Evolutionary conservation across 2,329 filamentous ascomycete genomes (phyloP).

Genomic region (Pseudogymnoascus sp.): DNA sequence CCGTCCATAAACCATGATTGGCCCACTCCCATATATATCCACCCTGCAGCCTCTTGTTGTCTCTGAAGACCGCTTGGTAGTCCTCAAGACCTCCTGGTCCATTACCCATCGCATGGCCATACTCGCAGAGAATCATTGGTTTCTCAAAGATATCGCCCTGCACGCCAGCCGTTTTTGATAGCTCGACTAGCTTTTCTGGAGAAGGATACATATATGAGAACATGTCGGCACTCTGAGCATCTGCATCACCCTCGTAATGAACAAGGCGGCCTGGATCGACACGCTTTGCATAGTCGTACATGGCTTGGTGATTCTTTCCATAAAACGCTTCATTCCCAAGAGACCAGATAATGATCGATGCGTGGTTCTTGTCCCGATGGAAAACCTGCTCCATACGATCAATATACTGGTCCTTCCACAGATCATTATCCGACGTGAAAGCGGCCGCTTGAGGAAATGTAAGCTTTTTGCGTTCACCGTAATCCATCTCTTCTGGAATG

Average conservation of each 20-base stretch:
- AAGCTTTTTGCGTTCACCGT: conserved; percentile 51
- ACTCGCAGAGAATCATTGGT: conserved; percentile 52
- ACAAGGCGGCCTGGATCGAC: conserved; percentile 43
- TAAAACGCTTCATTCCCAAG: conserved; percentile 68
- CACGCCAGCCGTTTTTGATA: conserved; percentile 9
- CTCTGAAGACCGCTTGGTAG: conserved; percentile 52
- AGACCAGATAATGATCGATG: conserved; percentile 65
- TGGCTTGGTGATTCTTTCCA: conserved; percentile 57
- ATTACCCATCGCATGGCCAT: conserved; percentile 63
- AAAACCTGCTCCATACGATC: conserved; percentile 58
- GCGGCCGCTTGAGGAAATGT: conserved; percentile 45
- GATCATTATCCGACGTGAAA: conserved; percentile 52
- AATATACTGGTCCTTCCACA: conserved; percentile 56
- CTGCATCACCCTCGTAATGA: conserved; percentile 48
- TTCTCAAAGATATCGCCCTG: conserved; percentile 31
- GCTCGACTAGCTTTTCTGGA: conserved; percentile 29
- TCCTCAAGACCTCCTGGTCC: conserved; percentile 62
- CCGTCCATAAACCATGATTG: conserved; percentile 48
- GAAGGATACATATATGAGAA: conserved; percentile 48
- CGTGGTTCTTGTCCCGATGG: conserved; percentile 60
- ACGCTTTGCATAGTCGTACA: conserved; percentile 49
- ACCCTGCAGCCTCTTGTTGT: conserved; percentile 27
- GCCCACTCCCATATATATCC: conserved; percentile 55
- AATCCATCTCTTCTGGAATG: conserved; percentile 48
- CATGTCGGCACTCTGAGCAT: conserved; percentile 45